Evolutionary conservation across 257 asterid genomes (phyloP).

Genomic region (Scutellaria barbata): DNA sequence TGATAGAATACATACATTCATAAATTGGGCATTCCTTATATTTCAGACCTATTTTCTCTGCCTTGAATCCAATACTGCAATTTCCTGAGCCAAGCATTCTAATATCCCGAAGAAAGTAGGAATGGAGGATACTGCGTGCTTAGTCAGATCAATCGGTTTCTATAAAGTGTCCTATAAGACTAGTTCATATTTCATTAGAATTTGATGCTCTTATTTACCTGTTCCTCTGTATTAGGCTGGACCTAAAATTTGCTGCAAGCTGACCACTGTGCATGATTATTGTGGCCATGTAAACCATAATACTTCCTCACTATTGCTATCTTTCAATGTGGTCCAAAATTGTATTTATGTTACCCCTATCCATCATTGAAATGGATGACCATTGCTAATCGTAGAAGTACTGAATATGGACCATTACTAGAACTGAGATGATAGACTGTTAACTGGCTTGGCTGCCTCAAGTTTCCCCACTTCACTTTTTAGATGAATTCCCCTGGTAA

Average conservation of each 20-base stretch:
- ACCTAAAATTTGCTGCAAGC: constrained; percentile 10
- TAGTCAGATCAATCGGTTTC: neutral
- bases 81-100: constrained; percentile 1
- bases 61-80: neutral
- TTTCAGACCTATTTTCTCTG: constrained; percentile 14
- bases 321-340: neutral
- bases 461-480: constrained; percentile 26
- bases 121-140: constrained; percentile 11
- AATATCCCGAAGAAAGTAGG: neutral
- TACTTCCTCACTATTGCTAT: neutral
- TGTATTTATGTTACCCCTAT: neutral
- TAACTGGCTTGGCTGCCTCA: constrained; percentile 12
- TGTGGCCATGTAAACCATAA: neutral
- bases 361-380: neutral
- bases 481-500: constrained; percentile 13
- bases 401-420: constrained; percentile 1
- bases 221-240: constrained; percentile 3
- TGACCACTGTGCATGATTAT: neutral
- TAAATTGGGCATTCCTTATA: neutral
- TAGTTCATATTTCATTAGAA: neutral
- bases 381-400: neutral
- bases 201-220: neutral
- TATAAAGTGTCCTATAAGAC: neutral
- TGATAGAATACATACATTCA: neutral
- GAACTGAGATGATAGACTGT: constrained; percentile 23